Base-by-base conservation (phyloP, 75 land plant species). In the Pseudotsuga menziesii region DNA sequence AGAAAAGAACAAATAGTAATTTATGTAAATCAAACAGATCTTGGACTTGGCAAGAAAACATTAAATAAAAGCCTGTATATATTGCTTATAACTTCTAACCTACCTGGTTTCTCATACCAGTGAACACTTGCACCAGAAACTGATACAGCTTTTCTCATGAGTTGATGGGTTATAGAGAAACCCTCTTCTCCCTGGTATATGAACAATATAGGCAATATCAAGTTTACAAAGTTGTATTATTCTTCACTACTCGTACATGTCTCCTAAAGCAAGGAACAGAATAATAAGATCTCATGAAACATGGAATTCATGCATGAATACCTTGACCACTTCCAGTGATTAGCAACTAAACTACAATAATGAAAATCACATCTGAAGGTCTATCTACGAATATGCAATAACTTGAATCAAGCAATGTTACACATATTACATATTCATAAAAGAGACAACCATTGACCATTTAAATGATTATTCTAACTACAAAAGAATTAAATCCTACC, bases 51-150 rank as follows among this genome's bases (percentile, higher is more conserved):
- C 11, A 23, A 15, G 56, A 77, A 56, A 41, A 57, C 15, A 67
- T 13, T 8, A 77, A 36, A 69, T 73, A 35, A 56, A 16, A 58
- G 23, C 69, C 39, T 29, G 39, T 16, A 64, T 29, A 35, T 25
- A 6, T 39, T 12, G 5, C 20, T 64, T 35, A 64, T n/a, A 23
- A 52, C 36, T 6, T 56, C 64, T 39, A 52, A 22, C 85, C 39
- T 15, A 94, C 97, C 97, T 80, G 91, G 90, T 73, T 97, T 97
- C 57, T 93, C 88, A 81, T 97, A 97, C 99, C 99, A 97, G 76
- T 97, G 99, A 79, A 94, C 89, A 58, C 84, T 77, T 39, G 95
- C 93, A 64, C 99, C 98, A 1, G 91, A 84, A 73, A 91, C 86
- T 35, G 73, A 58, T 69, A 94, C 80, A 35, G 98, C 99, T 57